Evolutionary conservation across 805 yeast species (phyloP).

Genomic region (Candida nonsorbophila): DNA sequence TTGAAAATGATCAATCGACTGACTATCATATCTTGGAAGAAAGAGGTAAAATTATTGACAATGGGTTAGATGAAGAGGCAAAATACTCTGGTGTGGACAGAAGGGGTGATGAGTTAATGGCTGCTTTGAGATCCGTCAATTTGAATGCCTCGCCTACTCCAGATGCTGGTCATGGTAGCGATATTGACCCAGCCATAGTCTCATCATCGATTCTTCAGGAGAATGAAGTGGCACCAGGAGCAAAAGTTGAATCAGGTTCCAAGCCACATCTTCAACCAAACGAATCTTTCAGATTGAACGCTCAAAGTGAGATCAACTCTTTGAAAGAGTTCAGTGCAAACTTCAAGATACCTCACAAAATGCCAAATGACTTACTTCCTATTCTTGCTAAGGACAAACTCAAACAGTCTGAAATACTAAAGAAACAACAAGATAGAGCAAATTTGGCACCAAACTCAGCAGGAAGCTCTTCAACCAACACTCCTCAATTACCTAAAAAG

Average conservation of each 20-base stretch:
- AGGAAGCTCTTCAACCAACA: slow-evolving; percentile 3
- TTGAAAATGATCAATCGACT: slow-evolving; percentile 63
- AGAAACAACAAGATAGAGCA: slow-evolving; percentile 21
- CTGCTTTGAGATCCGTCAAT: slow-evolving; percentile 34
- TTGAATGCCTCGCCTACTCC: slow-evolving; percentile 38
- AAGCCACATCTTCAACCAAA: slow-evolving; percentile 21
- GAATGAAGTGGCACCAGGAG: slow-evolving; percentile 4
- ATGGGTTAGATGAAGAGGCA: slow-evolving; percentile 92
- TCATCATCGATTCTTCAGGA: slow-evolving; percentile 41
- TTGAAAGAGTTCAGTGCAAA: slow-evolving; percentile 75
- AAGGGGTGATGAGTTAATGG: slow-evolving; percentile 46
- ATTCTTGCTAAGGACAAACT: slow-evolving; percentile 61
- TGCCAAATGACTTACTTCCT: slow-evolving; percentile 64
- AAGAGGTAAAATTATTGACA: slow-evolving; percentile 77
- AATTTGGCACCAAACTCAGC: slow-evolving; percentile 3
- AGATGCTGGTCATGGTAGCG: slow-evolving; percentile 40
- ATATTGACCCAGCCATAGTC: slow-evolving; percentile 64
- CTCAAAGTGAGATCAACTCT: slow-evolving; percentile 62
- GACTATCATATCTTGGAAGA: slow-evolving; percentile 88
- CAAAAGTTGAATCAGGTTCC: slow-evolving; percentile 27
- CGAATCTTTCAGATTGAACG: slow-evolving; percentile 40
- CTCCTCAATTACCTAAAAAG: slow-evolving; percentile 24
- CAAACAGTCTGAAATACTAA: slow-evolving; percentile 59
- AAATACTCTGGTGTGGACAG: slow-evolving; percentile 90
- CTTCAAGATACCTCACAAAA: slow-evolving; percentile 62